Conservation (phyloP, 305 asterid species). For the Rubia balearica region DNA sequence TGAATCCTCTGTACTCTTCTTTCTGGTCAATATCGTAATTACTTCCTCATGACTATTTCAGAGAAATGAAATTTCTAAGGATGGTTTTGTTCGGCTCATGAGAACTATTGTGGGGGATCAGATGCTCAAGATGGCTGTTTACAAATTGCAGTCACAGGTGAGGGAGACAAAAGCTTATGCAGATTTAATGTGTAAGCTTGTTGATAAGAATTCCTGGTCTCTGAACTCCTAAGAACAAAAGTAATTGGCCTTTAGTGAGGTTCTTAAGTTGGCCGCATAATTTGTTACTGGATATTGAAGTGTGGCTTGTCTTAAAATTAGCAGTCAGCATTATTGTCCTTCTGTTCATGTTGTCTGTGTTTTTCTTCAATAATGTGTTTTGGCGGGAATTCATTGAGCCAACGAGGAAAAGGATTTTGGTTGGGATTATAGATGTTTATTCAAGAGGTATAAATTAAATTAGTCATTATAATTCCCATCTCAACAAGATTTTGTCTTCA, state of each 20-base stretch:
- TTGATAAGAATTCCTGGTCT: not conserved
- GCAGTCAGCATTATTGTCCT: not conserved
- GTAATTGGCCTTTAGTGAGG: not conserved
- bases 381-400: not conserved
- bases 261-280: not conserved
- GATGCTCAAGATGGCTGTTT: constrained; percentile 85
- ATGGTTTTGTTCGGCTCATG: constrained; percentile 71
- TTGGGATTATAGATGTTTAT: not conserved
- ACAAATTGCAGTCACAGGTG: constrained; percentile 76
- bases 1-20: not conserved
- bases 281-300: too few species aligned
- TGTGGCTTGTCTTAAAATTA: not conserved
- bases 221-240: not conserved
- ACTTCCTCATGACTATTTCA: constrained; percentile 25
- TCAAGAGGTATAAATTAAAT: not conserved
- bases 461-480: constrained; percentile 2
- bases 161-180: constrained; percentile 12
- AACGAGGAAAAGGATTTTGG: not conserved
- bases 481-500: not conserved
- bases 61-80: constrained; percentile 87
- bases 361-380: not conserved
- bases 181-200: not conserved
- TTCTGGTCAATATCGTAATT: constrained; percentile 11
- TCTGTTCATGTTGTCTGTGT: not conserved
- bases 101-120: constrained; percentile 88